These are phyloP conservation scores for Ilex aquifolium DNA, from an alignment of 257 asterid species.

Conservation along the genomic window DNA sequence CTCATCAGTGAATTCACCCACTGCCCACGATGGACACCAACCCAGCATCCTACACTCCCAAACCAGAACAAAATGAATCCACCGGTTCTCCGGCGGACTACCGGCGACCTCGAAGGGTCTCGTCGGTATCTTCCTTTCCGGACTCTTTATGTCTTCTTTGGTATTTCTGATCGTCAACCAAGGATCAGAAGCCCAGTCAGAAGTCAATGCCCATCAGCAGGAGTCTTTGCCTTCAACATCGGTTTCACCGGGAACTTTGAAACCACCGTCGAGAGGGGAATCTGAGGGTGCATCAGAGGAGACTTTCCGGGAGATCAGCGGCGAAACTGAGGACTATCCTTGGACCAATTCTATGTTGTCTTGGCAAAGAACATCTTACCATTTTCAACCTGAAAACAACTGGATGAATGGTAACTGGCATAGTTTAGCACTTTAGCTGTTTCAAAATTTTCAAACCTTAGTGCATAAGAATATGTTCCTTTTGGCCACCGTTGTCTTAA, in stretches of 20 bases:
- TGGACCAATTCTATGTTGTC: slow-evolving; percentile 72
- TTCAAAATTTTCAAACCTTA: too few relatives aligned
- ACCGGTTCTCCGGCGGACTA: too few relatives aligned
- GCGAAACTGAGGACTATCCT: slow-evolving; percentile 24
- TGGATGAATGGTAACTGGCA: slow-evolving; percentile 66
- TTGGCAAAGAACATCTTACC: slow-evolving; percentile 40
- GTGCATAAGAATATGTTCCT: too few relatives aligned
- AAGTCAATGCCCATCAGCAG: slow-evolving; percentile 6
- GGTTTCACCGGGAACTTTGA: slow-evolving; percentile 13
- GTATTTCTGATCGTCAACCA: slow-evolving; percentile 20
- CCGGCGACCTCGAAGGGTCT: slow-evolving; percentile 21
- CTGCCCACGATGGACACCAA: too few relatives aligned
- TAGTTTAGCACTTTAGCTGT: too few relatives aligned
- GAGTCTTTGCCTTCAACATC: slow-evolving; percentile 7
- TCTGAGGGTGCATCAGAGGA: slow-evolving; percentile 58
- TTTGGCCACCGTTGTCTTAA: too few relatives aligned
- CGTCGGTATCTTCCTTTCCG: slow-evolving; percentile 31
- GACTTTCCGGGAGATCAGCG: slow-evolving; percentile 37
- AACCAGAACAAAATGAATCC: too few relatives aligned
- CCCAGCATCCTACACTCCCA: too few relatives aligned
- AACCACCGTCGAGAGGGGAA: slow-evolving; percentile 6
- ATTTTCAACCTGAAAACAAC: neutral
- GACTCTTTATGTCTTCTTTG: slow-evolving; percentile 27
- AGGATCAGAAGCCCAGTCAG: neutral
- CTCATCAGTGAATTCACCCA: too few relatives aligned